Evolutionary conservation across 495 filamentous ascomycete genomes (phyloP), one percentile per base, ranked within the genome.

Genomic region (Xylaria grammica): DNA sequence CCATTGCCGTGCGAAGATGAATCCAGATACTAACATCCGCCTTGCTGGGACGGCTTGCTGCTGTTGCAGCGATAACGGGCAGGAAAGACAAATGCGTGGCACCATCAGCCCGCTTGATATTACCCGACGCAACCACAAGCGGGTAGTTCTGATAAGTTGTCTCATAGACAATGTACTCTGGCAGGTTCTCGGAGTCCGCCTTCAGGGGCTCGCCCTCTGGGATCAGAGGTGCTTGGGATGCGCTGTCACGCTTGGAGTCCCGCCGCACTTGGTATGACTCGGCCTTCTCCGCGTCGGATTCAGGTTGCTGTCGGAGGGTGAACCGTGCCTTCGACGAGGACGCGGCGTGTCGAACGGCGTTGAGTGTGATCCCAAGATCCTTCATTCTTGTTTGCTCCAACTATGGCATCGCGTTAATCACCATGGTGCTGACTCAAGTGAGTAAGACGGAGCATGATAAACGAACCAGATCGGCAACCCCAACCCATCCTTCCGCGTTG

Each of bases 401-500:
- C 79, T 82, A 44, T 20, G 7, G 55, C 26, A 29, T 54, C 10
- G 49, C 6, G 29, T 62, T 36, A 62, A 49, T 26, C 4, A 46
- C 19, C 2, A 4, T 20, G 26, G 17, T 22, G 8, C 17, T 9
- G 17, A 22, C n/a, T 36, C 15, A 22, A 22, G 0, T 22, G 15
- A 22, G 9, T 1, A 20, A 34, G 13, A 13, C 6, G 29, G 22
- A 42, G 34, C 24, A 55, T 19, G 24, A 50, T 66, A 10, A 60
- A 75, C 78, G 40, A 66, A 82, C 79, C 57, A 79, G 65, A 52
- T 78, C 73, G 50, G 73, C 71, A 38, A 79, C 69, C 52, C 66
- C 65, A 26, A 77, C 75, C 76, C 77, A 82, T 32, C 79, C 78
- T 46, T 82, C 77, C 6, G 73, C 60, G 53, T 79, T 72, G 10